These are phyloP conservation scores for Penicillium sumatraense DNA, from an alignment of 2,329 filamentous ascomycete species.

Conservation along the genomic window DNA sequence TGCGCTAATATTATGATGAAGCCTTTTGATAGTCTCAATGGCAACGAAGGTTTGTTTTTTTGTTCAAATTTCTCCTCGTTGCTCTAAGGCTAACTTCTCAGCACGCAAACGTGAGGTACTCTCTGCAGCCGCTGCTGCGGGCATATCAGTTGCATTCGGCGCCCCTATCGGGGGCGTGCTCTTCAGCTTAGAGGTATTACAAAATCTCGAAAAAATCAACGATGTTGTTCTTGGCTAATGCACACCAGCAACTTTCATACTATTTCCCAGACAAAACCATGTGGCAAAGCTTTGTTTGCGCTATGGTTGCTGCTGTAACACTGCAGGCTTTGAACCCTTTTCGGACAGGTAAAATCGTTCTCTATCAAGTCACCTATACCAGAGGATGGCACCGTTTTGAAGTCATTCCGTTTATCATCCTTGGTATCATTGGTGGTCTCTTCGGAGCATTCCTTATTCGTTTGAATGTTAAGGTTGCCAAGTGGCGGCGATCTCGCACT, in stretches of 20 bases:
- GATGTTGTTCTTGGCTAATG: slow-evolving; percentile 14
- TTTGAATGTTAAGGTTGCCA: slow-evolving; percentile 83
- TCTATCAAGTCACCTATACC: slow-evolving; percentile 95
- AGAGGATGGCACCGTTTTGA: slow-evolving; percentile 94
- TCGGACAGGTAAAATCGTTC: slow-evolving; percentile 88
- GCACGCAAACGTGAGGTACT: slow-evolving; percentile 92
- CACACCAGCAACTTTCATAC: slow-evolving; percentile 81
- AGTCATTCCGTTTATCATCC: slow-evolving; percentile 80
- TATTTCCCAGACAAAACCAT: slow-evolving; percentile 99
- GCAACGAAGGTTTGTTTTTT: slow-evolving; percentile 78
- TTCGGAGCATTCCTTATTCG: slow-evolving; percentile 96
- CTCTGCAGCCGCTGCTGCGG: slow-evolving; percentile 87
- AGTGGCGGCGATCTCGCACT: slow-evolving; percentile 74
- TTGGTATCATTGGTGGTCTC: slow-evolving; percentile 88
- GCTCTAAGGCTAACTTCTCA: slow-evolving; percentile 42
- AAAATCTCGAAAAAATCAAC: not conserved
- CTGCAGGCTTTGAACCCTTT: slow-evolving; percentile 94
- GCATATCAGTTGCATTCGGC: slow-evolving; percentile 92
- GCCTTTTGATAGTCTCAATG: slow-evolving; percentile 76
- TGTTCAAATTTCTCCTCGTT: not conserved
- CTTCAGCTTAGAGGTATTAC: slow-evolving; percentile 87
- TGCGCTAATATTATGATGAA: slow-evolving; percentile 95
- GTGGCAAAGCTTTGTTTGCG: slow-evolving; percentile 99
- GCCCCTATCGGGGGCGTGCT: slow-evolving; percentile 92
- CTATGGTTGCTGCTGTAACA: slow-evolving; percentile 96